Conservation (phyloP, 768 basidiomycete genomes). For the Leccinum truebloodii region DNA sequence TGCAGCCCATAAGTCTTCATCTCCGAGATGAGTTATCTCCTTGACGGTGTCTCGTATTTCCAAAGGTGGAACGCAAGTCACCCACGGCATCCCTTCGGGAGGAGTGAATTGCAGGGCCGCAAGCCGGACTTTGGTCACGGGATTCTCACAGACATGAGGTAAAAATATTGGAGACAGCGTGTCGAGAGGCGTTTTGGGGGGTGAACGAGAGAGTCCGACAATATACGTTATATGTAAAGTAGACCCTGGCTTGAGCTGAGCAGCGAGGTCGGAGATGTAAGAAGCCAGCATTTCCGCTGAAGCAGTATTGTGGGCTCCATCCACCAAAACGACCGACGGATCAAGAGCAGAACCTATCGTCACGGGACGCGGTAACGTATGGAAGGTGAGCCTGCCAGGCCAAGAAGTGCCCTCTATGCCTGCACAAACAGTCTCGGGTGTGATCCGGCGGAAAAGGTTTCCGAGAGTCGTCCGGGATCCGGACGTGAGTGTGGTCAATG, state of each 20-base stretch:
- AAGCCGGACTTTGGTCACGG: constrained; percentile 41
- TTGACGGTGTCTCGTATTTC: constrained; percentile 50
- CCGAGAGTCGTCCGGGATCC: constrained; percentile 23
- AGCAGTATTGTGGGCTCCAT: constrained; percentile 93
- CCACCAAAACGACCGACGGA: constrained; percentile 60
- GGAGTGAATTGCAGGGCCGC: constrained; percentile 67
- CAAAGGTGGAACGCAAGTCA: constrained; percentile 57
- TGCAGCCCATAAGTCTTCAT: constrained; percentile 48
- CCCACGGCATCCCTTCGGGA: constrained; percentile 96
- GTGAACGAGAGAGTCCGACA: constrained; percentile 82
- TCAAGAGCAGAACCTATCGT: constrained; percentile 14
- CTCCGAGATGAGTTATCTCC: constrained; percentile 39
- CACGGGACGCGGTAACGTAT: constrained; percentile 32
- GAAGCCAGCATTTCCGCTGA: constrained; percentile 66
- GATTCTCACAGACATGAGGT: constrained; percentile 30
- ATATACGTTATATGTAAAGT: constrained; percentile 63
- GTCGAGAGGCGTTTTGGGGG: constrained; percentile 75
- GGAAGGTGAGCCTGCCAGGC: constrained; percentile 85
- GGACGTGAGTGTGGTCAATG: constrained; percentile 46
- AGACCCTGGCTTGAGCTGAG: constrained; percentile 20
- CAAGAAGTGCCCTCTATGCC: constrained; percentile 69
- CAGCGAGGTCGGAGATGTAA: constrained; percentile 50
- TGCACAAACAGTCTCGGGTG: constrained; percentile 44
- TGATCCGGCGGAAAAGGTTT: constrained; percentile 38
- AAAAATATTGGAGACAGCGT: constrained; percentile 70